A percentile compares a stretch with the other conserved stretches of the same genome.
Evolutionary conservation across 2,329 filamentous ascomycete species (phyloP).

Genomic region (Curvularia hawaiiensis): DNA sequence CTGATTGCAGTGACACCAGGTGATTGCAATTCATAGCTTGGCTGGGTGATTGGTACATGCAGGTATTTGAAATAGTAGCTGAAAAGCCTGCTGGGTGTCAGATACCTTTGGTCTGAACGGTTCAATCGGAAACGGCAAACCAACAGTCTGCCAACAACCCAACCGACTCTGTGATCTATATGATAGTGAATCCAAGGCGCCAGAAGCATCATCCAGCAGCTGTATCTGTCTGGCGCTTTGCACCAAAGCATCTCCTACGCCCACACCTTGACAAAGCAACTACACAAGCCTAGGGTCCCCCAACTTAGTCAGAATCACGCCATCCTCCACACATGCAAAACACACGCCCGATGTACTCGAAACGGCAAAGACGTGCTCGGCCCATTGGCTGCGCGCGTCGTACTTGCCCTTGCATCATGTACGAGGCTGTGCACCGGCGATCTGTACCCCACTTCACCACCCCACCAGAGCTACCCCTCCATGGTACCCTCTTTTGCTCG

Average conservation of each 20-base stretch:
- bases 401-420: conserved; percentile 22
- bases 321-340: conserved; percentile 10
- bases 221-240: background rate
- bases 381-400: conserved; percentile 15
- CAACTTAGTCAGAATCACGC: conserved; percentile 20
- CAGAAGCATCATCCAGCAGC: background rate
- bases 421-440: conserved; percentile 24
- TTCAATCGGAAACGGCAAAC: background rate
- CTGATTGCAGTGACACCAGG: conserved; percentile 2
- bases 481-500: conserved; percentile 9
- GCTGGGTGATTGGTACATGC: background rate
- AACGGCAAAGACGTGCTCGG: conserved; percentile 13
- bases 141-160: background rate
- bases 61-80: background rate
- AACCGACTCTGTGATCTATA: background rate
- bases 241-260: background rate
- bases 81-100: background rate
- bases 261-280: background rate
- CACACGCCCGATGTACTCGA: conserved; percentile 2
- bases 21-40: background rate
- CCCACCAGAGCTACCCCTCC: conserved; percentile 20
- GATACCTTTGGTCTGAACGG: background rate
- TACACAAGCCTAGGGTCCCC: background rate
- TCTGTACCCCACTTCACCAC: conserved; percentile 16
- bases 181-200: background rate